Conservation (phyloP, 371 early-diverging fungal species). For the Mucor ambiguus region DNA sequence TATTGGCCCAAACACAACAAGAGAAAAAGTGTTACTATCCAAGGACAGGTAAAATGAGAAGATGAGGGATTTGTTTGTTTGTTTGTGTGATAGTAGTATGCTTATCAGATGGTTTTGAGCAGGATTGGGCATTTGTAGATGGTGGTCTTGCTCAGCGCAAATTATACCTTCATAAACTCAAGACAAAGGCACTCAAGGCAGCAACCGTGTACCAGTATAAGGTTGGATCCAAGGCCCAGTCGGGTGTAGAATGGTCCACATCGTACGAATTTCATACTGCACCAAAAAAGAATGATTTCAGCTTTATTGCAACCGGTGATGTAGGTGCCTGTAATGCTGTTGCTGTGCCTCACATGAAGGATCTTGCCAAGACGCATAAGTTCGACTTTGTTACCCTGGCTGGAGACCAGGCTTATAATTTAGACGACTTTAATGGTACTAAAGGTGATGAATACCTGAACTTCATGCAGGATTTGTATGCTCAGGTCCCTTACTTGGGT, state of each 20-base stretch:
- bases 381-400: conserved; percentile 50
- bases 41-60: conserved; percentile 13
- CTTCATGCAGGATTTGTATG: conserved; percentile 40
- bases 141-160: conserved; percentile 31
- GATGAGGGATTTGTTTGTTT: background rate
- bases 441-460: conserved; percentile 54
- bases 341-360: conserved; percentile 32
- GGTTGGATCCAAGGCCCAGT: conserved; percentile 27
- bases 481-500: conserved; percentile 46
- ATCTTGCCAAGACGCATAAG: conserved; percentile 35
- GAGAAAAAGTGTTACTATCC: background rate
- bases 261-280: conserved; percentile 46
- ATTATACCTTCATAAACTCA: conserved; percentile 32
- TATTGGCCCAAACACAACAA: conserved; percentile 39
- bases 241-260: conserved; percentile 25
- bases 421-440: conserved; percentile 44
- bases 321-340: conserved; percentile 51
- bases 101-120: background rate
- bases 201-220: conserved; percentile 33
- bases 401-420: conserved; percentile 52
- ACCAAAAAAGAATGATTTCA: conserved; percentile 29
- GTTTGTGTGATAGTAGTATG: background rate
- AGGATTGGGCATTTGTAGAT: conserved; percentile 45
- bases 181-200: conserved; percentile 21
- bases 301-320: conserved; percentile 48